Evolutionary conservation across 768 basidiomycete species (phyloP).

Genomic region (Leccinum ochraceum): DNA sequence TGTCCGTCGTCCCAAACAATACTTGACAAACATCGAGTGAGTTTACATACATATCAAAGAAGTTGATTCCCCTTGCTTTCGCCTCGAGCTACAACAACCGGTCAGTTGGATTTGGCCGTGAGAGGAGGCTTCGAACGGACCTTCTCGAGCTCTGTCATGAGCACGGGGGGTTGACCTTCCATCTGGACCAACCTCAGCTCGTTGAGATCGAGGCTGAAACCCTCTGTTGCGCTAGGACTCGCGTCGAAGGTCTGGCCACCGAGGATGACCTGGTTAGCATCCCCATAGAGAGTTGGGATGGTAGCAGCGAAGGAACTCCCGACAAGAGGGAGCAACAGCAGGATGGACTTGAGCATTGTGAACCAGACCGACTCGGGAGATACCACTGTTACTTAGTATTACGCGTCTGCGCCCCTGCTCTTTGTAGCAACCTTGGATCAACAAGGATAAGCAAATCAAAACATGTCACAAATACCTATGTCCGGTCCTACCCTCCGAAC

Average conservation of each 20-base stretch:
- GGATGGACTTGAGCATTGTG: background rate
- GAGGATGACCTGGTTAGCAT: slow-evolving; percentile 24
- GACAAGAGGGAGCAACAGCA: slow-evolving; percentile 21
- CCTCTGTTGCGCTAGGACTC: slow-evolving; percentile 30
- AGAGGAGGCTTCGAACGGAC: slow-evolving; percentile 33
- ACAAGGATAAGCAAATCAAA: background rate
- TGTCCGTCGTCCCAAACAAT: slow-evolving; percentile 6
- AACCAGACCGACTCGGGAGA: background rate
- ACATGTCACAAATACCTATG: background rate
- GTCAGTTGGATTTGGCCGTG: background rate
- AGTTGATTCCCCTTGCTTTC: slow-evolving; percentile 75
- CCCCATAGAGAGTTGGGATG: slow-evolving; percentile 8
- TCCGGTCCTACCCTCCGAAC: no score
- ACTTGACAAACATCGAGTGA: background rate
- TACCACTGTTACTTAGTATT: no score
- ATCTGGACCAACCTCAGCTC: slow-evolving; percentile 76
- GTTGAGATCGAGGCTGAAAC: slow-evolving; percentile 72
- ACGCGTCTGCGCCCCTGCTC: no score
- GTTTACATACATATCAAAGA: slow-evolving; percentile 78
- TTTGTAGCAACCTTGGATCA: background rate
- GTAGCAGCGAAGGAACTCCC: slow-evolving; percentile 24
- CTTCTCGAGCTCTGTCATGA: slow-evolving; percentile 92
- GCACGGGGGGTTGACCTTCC: slow-evolving; percentile 66
- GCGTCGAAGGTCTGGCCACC: slow-evolving; percentile 30
- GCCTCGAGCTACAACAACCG: slow-evolving; percentile 60